Evolutionary conservation across 2,329 filamentous ascomycete species (phyloP), one percentile per base, ranked within the genome.

Genomic region (Aspergillus hortae): DNA sequence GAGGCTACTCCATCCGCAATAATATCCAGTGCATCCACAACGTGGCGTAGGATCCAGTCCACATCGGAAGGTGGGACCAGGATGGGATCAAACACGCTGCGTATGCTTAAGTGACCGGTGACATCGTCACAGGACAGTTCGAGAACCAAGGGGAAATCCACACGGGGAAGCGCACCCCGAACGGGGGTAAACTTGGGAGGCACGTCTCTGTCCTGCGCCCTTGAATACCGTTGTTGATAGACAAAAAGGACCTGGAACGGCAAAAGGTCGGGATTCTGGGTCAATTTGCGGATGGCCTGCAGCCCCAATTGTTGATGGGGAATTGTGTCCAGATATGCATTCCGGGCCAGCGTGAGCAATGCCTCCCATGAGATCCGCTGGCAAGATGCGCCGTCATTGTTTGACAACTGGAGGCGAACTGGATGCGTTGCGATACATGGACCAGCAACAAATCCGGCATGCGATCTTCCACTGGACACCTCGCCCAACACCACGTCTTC

Each of bases 241-340:
- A 53, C 51, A 27, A 42, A 53, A n/a, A 53, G 36, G 4, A 49
- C 47, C 15, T 46, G 47, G 11, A 53, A 53, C 14, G 51, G 51
- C 30, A 53, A 23, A 4, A 33, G 30, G 23, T 42, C 43, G 1
- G 47, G 42, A 23, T 40, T n/a, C 5, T 30, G 43, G 35, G 30
- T 44, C 27, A 32, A 15, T 6, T 25, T 41, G 32, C 51, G 35
- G 12, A 53, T 53, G 10, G 46, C 23, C 15, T 32, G 21, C 3
- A 53, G 19, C 9, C 51, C 51, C 19, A 49, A 3, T 30, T 49
- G 44, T n/a, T 49, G 51, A 15, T 47, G n/a, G 4, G 46, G 51
- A 3, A 53, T 49, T 12, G 51, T 44, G 15, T 50, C 40, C 32
- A 45, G 6, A 15, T 48, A 52, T 2, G 40, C 30, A 38, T 44